Conservation (phyloP, 768 basidiomycete species). For the Tylopilus plumbeoviolaceoides region DNA sequence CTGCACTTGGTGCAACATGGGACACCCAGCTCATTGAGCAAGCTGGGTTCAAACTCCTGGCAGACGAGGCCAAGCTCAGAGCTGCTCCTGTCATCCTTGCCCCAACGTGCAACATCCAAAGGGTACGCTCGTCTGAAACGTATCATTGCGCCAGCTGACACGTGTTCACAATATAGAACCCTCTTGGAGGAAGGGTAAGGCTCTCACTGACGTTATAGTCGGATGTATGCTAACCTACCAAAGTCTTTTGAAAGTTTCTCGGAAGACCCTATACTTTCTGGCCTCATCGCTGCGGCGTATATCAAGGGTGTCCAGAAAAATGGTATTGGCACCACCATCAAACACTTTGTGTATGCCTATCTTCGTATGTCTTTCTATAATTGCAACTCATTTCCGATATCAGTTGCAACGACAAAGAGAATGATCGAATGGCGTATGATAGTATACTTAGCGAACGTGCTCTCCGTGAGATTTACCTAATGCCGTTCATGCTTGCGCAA, state of each 20-base stretch:
- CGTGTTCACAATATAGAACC: conserved; percentile 41
- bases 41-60: conserved; percentile 62
- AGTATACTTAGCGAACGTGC: conserved; percentile 47
- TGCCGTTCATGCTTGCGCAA: conserved; percentile 58
- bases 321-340: conserved; percentile 76
- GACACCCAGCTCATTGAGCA: conserved; percentile 60
- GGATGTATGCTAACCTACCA: conserved; percentile 7
- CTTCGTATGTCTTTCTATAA: neutral
- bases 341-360: conserved; percentile 68
- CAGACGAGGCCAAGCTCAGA: conserved; percentile 66
- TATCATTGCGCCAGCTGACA: neutral
- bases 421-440: conserved; percentile 64
- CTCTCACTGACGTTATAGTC: neutral
- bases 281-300: conserved; percentile 65
- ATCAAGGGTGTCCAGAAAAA: conserved; percentile 72
- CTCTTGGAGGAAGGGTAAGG: conserved; percentile 63
- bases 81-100: conserved; percentile 69
- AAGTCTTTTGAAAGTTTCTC: conserved; percentile 78
- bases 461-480: conserved; percentile 55
- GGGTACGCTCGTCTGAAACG: conserved; percentile 38
- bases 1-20: conserved; percentile 73
- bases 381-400: neutral
- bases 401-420: conserved; percentile 79
- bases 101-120: conserved; percentile 83
- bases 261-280: conserved; percentile 73